Conservation (phyloP, 2,329 filamentous ascomycete species). For the Orbilia quercus region DNA sequence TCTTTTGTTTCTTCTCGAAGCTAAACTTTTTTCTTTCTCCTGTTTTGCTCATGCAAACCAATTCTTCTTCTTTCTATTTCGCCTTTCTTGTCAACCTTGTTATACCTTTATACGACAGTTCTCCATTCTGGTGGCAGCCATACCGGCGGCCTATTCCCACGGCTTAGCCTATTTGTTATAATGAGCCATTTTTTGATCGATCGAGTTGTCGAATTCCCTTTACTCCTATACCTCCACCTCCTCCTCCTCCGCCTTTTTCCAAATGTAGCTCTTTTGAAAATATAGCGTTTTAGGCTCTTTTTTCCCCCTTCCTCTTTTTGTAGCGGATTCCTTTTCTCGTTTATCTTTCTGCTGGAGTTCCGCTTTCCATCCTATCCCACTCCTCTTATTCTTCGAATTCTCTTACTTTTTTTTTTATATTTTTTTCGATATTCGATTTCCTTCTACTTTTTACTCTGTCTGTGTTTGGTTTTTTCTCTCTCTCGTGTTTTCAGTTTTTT, state of each 20-base stretch:
- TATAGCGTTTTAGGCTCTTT: constrained; percentile 49
- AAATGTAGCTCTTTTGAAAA: constrained; percentile 40
- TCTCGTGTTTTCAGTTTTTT: constrained; percentile 27
- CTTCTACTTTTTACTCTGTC: constrained; percentile 30
- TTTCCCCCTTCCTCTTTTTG: constrained; percentile 51
- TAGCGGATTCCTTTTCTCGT: no score
- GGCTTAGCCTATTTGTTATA: constrained; percentile 53
- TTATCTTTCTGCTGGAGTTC: constrained; percentile 56
- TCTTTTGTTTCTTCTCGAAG: constrained; percentile 11
- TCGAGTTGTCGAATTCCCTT: constrained; percentile 11
- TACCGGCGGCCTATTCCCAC: constrained; percentile 28
- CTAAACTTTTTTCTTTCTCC: constrained; percentile 16
- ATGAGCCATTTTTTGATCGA: constrained; percentile 51
- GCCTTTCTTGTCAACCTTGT: constrained; percentile 22
- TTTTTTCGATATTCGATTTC: constrained; percentile 32
- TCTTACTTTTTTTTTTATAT: constrained; percentile 42
- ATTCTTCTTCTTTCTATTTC: constrained; percentile 6
- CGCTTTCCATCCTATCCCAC: constrained; percentile 43
- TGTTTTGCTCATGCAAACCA: constrained; percentile 11
- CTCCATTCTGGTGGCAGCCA: constrained; percentile 13
- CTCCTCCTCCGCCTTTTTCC: constrained; percentile 4
- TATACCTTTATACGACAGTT: constrained; percentile 9
- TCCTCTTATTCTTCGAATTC: constrained; percentile 42
- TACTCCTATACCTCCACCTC: background rate
- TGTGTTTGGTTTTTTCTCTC: constrained; percentile 42